phyloP scores from a whole-genome alignment of 1,284 basidiomycete genomes.

The Acaromyces ingoldii region DNA sequence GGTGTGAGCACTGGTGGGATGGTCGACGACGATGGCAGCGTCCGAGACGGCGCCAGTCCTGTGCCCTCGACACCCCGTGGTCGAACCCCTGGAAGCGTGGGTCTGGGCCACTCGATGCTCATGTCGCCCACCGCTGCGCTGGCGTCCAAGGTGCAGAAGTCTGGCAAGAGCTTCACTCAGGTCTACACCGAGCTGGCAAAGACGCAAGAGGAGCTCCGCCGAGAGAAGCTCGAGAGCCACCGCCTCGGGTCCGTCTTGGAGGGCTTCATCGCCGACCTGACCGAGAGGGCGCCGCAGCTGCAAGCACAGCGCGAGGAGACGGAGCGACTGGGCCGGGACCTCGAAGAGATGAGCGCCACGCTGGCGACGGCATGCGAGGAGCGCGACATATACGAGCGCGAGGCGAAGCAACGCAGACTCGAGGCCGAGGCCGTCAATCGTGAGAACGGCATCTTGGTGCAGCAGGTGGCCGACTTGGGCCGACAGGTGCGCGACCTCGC shows the following conservation, averaged over 20 bases:
- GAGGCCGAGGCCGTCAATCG: constrained; percentile 57
- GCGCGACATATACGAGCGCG: constrained; percentile 26
- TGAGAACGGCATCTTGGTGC: constrained; percentile 67
- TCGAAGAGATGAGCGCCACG: constrained; percentile 26
- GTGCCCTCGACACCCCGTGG: constrained; percentile 13
- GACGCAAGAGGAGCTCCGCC: constrained; percentile 73
- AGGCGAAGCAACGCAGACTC: constrained; percentile 60
- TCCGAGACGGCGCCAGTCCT: constrained; percentile 5
- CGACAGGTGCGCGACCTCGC: constrained; percentile 75
- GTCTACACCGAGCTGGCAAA: constrained; percentile 81
- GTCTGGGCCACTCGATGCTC: constrained; percentile 5
- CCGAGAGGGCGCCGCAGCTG: constrained; percentile 40
- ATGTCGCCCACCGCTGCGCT: constrained; percentile 70
- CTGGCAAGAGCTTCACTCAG: constrained; percentile 80
- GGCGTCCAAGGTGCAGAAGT: constrained; percentile 68
- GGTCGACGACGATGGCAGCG: constrained; percentile 14
- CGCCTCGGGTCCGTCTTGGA: constrained; percentile 39
- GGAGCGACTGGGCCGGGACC: constrained; percentile 30
- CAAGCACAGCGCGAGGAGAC: constrained; percentile 47
- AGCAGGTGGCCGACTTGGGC: constrained; percentile 71
- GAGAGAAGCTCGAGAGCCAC: constrained; percentile 58
- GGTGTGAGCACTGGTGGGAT: constrained; percentile 28
- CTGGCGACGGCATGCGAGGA: constrained; percentile 29
- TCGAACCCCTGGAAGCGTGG: no score
- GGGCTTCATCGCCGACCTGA: constrained; percentile 44